A percentile compares a stretch with the other conserved stretches of the same genome.
These are phyloP conservation scores for Sparassis latifolia DNA, from an alignment of 1,284 basidiomycete genomes.

Conservation along the genomic window DNA sequence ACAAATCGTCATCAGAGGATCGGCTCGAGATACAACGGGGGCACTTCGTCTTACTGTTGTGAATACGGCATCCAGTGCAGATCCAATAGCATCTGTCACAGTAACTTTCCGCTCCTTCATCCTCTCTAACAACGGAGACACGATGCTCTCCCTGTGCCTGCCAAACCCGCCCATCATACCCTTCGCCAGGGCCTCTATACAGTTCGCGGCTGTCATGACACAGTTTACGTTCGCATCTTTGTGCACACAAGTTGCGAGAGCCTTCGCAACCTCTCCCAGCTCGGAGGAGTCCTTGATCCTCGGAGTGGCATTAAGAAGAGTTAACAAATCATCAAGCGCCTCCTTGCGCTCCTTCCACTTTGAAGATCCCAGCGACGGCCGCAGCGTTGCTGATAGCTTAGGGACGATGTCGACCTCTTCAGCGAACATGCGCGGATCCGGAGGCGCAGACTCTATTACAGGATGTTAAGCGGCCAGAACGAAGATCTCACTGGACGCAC, in stretches of 20 bases:
- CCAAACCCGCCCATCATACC: conserved; percentile 76
- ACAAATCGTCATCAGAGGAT: conserved; percentile 16
- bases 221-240: conserved; percentile 95
- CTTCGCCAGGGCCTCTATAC: conserved; percentile 83
- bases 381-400: conserved; percentile 72
- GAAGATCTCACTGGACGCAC: conserved; percentile 4
- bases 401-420: conserved; percentile 79
- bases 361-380: conserved; percentile 73
- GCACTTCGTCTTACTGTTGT: conserved; percentile 51
- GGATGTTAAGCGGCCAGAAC: background rate
- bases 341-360: conserved; percentile 99
- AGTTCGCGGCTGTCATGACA: conserved; percentile 84
- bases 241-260: conserved; percentile 77
- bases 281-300: conserved; percentile 77
- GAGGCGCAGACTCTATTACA: conserved; percentile 36
- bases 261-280: conserved; percentile 68
- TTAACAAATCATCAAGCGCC: conserved; percentile 78
- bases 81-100: conserved; percentile 86
- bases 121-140: conserved; percentile 82
- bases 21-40: conserved; percentile 4
- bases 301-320: conserved; percentile 66
- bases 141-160: conserved; percentile 67
- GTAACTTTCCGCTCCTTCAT: conserved; percentile 92
- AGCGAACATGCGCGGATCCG: conserved; percentile 80
- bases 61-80: conserved; percentile 88